Base-by-base conservation (phyloP, 257 asterid genomes). In the Plectranthus barbatus region DNA sequence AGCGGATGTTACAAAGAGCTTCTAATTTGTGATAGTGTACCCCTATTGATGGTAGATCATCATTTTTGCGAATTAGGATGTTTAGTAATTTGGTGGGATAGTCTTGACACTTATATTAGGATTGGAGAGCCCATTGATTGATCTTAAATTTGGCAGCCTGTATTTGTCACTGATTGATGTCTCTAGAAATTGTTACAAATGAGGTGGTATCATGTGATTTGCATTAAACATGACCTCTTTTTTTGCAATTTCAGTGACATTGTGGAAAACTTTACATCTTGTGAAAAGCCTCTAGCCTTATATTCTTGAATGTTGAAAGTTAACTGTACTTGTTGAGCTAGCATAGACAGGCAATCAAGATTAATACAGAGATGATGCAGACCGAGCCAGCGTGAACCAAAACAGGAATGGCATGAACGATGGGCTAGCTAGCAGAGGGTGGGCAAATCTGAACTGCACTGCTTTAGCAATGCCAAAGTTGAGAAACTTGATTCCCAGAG, bases 401-500 rank as follows among this genome's bases (percentile, higher is more conserved):
- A n/a, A n/a, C n/a, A n/a, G n/a, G n/a, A n/a, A n/a, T n/a, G n/a
- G n/a, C n/a, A n/a, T n/a, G n/a, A n/a, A n/a, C n/a, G n/a, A n/a
- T n/a, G n/a, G n/a, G n/a, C n/a, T n/a, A n/a, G n/a, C n/a, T n/a
- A n/a, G n/a, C n/a, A n/a, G n/a, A n/a, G n/a, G n/a, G n/a, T n/a
- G n/a, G n/a, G n/a, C n/a, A n/a, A n/a, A n/a, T n/a, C n/a, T n/a
- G n/a, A n/a, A n/a, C n/a, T n/a, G n/a, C n/a, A n/a, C n/a, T n/a
- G n/a, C n/a, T n/a, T n/a, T n/a, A n/a, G n/a, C n/a, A n/a, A n/a
- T n/a, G n/a, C n/a, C n/a, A n/a, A n/a, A n/a, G n/a, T n/a, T n/a
- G n/a, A n/a, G 72, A 26, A 68, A 71, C 74, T 76, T 71, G 46
- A 71, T 45, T 48, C 69, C 74, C 64, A 76, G 4, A 5, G 66